Evolutionary conservation across 2,329 filamentous ascomycete species (phyloP).

Genomic region (Plectosphaerella cucumerina): DNA sequence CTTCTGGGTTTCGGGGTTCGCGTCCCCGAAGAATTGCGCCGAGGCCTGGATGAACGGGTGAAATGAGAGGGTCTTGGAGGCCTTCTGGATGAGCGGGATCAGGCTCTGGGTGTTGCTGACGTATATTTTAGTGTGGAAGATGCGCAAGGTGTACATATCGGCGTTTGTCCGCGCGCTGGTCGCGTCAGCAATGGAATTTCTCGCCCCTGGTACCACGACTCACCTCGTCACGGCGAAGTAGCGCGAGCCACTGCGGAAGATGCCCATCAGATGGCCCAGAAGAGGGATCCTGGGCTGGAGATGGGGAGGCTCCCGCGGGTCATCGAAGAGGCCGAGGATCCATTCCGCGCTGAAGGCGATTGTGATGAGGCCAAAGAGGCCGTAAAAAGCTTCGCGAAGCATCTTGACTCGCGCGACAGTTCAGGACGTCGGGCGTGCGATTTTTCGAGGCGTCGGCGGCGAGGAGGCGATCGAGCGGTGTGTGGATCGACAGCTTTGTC

Average conservation of each 20-base stretch:
- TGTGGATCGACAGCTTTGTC: no score
- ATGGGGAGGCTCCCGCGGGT: neutral
- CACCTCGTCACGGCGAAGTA: no score
- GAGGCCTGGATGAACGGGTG: conserved; percentile 19
- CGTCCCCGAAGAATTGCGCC: conserved; percentile 5
- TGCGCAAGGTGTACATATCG: conserved; percentile 21
- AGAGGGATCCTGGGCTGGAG: conserved; percentile 5
- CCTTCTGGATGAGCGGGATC: conserved; percentile 17
- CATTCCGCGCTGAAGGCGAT: no score
- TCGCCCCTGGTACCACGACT: no score
- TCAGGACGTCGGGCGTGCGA: no score
- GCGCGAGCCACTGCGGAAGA: no score
- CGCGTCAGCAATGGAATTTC: neutral
- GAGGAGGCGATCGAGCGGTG: no score
- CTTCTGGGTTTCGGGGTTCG: conserved; percentile 6
- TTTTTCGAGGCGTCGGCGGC: no score
- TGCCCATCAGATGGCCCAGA: conserved; percentile 4
- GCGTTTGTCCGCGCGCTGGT: conserved; percentile 3
- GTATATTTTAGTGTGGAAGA: conserved; percentile 23
- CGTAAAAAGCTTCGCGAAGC: no score
- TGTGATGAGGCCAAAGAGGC: no score
- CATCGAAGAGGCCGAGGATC: neutral
- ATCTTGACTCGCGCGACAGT: no score
- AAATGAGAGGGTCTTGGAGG: conserved; percentile 19
- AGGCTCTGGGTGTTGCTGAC: conserved; percentile 19